These are phyloP conservation scores for Epithele typhae DNA, from an alignment of 768 basidiomycete species.

Conservation along the genomic window DNA sequence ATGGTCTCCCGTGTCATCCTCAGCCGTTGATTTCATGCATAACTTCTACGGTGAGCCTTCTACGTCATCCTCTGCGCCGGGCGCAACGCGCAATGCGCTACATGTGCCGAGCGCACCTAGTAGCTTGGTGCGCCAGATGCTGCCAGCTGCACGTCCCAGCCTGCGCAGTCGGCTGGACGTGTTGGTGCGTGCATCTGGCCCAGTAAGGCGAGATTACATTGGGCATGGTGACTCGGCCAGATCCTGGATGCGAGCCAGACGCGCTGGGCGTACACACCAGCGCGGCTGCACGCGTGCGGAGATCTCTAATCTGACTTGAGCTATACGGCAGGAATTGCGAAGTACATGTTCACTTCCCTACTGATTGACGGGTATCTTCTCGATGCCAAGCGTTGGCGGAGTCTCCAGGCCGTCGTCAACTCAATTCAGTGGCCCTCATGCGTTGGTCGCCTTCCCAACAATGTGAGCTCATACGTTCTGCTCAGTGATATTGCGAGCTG, in stretches of 20 bases:
- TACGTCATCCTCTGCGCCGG: not conserved
- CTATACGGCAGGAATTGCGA: not conserved
- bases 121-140: too few species aligned
- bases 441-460: not conserved
- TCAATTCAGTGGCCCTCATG: not conserved
- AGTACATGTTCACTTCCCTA: not conserved
- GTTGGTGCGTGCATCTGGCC: too few species aligned
- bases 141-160: too few species aligned
- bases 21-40: not conserved
- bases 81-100: not conserved
- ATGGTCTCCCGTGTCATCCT: not conserved
- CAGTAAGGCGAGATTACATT: too few species aligned
- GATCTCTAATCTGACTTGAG: too few species aligned
- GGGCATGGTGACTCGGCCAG: too few species aligned
- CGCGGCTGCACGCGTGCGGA: too few species aligned
- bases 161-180: too few species aligned
- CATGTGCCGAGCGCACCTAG: not conserved
- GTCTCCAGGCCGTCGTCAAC: not conserved
- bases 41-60: not conserved
- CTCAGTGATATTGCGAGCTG: too few species aligned
- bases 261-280: too few species aligned
- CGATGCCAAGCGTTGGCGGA: not conserved
- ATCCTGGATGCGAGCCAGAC: too few species aligned
- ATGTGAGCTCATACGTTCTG: not conserved
- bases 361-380: not conserved